Percentiles rank a stretch among this genome's conserved stretches.
Evolutionary conservation across 1,139 yeast species (phyloP).

Genomic region (Candida mesenterica): DNA sequence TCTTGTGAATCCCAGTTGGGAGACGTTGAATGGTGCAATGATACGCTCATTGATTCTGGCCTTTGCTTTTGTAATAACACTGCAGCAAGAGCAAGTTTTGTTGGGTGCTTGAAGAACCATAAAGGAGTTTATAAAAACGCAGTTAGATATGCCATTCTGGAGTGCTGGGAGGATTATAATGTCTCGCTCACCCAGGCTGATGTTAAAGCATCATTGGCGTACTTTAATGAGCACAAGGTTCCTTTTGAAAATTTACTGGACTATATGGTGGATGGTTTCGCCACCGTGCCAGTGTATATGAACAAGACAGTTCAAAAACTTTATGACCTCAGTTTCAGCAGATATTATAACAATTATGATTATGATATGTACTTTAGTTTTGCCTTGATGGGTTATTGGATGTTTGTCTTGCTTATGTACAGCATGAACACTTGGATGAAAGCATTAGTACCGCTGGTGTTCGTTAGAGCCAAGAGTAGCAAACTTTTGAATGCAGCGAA

Average conservation of each 20-base stretch:
- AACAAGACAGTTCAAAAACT: background rate
- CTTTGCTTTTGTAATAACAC: background rate
- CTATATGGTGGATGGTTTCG: constrained; percentile 3
- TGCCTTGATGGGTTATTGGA: constrained; percentile 51
- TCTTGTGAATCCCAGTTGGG: background rate
- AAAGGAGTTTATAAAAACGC: background rate
- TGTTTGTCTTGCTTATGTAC: constrained; percentile 39
- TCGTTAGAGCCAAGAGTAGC: constrained; percentile 5
- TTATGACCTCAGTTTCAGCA: constrained; percentile 14
- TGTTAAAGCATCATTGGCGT: constrained; percentile 19
- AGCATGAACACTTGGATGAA: constrained; percentile 41
- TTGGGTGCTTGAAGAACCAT: constrained; percentile 5
- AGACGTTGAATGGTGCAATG: background rate
- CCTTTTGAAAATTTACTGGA: background rate
- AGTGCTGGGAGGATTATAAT: background rate
- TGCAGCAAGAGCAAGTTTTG: constrained; percentile 4
- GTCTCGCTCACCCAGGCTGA: constrained; percentile 16
- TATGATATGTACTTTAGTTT: constrained; percentile 52
- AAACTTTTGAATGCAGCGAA: constrained; percentile 1
- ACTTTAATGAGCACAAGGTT: constrained; percentile 13
- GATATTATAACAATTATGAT: constrained; percentile 37
- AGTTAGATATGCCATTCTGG: background rate
- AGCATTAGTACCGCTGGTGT: constrained; percentile 23
- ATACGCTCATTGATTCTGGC: background rate
- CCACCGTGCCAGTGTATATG: constrained; percentile 6